Conservation (phyloP, 371 early-diverging fungal genomes). For the Paraphysoderma sedebokerense region DNA sequence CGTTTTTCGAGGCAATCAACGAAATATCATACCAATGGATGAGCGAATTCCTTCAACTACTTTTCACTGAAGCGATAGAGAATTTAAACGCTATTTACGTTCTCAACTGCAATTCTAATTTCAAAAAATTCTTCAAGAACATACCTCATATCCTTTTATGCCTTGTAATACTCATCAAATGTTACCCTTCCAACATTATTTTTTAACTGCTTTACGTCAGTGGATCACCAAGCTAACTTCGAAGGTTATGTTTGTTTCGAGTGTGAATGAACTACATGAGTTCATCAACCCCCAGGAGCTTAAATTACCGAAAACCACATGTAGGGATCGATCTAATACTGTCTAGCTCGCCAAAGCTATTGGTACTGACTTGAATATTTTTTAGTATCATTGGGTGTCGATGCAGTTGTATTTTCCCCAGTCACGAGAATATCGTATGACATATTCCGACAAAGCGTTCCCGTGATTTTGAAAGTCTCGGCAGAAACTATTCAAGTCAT, state of each 20-base stretch:
- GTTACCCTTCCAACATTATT: too few species aligned
- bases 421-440: conserved; percentile 43
- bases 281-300: conserved; percentile 48
- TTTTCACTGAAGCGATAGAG: conserved; percentile 34
- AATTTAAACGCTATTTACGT: conserved; percentile 29
- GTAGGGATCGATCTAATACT: too few species aligned
- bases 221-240: conserved; percentile 38
- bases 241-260: conserved; percentile 40
- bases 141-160: conserved; percentile 34
- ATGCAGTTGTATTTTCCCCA: conserved; percentile 39
- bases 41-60: conserved; percentile 45
- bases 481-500: conserved; percentile 64
- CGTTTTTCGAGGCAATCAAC: conserved; percentile 59
- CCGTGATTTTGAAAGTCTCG: conserved; percentile 65
- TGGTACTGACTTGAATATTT: conserved; percentile 4
- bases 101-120: conserved; percentile 61
- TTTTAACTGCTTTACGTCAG: too few species aligned
- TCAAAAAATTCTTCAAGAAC: conserved; percentile 50
- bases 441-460: conserved; percentile 40
- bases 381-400: conserved; percentile 45
- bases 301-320: conserved; percentile 55
- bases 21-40: conserved; percentile 65
- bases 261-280: conserved; percentile 48
- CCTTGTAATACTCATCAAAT: too few species aligned
- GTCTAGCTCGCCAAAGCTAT: conserved; percentile 1